Evolutionary conservation across 805 yeast genomes (phyloP).

Genomic region (Myxozyma geophila): DNA sequence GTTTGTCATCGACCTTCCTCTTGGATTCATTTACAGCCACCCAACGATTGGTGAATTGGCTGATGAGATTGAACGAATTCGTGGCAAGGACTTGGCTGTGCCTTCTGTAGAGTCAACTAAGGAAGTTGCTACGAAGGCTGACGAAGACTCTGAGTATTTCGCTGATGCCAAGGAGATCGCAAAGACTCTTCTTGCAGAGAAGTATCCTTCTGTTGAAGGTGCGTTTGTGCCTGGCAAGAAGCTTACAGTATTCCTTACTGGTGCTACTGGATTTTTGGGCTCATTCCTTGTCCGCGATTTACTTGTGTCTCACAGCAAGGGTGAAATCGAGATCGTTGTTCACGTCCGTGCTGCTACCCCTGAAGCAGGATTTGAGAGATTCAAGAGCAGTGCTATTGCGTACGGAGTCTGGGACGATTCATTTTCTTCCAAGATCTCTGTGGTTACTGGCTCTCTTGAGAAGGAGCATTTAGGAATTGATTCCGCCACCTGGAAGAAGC

Average conservation of each 20-base stretch:
- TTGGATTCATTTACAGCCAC: conserved; percentile 85
- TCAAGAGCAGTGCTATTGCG: conserved; percentile 72
- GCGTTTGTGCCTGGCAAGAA: conserved; percentile 46
- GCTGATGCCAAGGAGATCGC: conserved; percentile 68
- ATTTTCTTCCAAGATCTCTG: conserved; percentile 62
- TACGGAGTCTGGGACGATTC: conserved; percentile 79
- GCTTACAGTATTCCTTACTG: conserved; percentile 81
- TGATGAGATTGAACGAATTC: conserved; percentile 63
- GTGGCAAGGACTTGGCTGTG: conserved; percentile 52
- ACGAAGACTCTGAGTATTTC: conserved; percentile 56
- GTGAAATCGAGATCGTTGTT: conserved; percentile 68
- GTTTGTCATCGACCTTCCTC: conserved; percentile 78
- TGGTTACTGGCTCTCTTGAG: conserved; percentile 83
- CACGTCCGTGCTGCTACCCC: conserved; percentile 86
- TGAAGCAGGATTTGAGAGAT: conserved; percentile 73
- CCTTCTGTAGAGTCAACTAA: not conserved
- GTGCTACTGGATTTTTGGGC: conserved; percentile 96
- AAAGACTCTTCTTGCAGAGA: conserved; percentile 51
- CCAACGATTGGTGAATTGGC: conserved; percentile 87
- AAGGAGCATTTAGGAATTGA: conserved; percentile 71
- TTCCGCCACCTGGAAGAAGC: conserved; percentile 58
- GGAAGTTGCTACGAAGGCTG: conserved; percentile 6
- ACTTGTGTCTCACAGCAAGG: conserved; percentile 46
- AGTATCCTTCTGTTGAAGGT: conserved; percentile 53
- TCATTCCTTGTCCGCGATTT: conserved; percentile 83